Base-by-base conservation (phyloP, 139 green algal genomes). In the Spirogloea muscicola region DNA sequence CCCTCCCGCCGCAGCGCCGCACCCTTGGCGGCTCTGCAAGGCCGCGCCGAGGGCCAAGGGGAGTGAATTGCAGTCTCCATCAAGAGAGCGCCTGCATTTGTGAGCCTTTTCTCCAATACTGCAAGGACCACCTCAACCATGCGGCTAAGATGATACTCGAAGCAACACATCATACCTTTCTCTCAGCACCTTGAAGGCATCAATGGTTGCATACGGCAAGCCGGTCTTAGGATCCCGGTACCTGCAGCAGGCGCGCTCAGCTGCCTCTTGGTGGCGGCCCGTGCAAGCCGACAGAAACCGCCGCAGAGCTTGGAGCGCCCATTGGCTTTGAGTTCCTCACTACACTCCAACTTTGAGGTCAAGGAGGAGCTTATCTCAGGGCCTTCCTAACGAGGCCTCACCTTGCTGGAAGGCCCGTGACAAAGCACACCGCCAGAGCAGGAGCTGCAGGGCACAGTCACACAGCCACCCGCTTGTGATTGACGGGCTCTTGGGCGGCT, bases 331-430 rank as follows among this genome's bases (percentile, higher is more conserved):
- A 69, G 6, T 42, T 64, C 31, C 60, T 33, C 52, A 5, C 40
- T 69, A 33, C 5, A 52, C 6, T 39, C 60, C 27, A 39, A 62
- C 4, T 69, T 7, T 42, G 29, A 49, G 40, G n/a, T 64, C 34
- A 21, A 4, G 9, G 1, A 65, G 18, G 27, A 66, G 33, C 4
- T 64, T 38, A 25, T 18, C 27, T 29, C 39, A 38, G 41, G 21
- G 27, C 21, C 34, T 63, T 10, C 44, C 5, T 52, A 39, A 16
- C 16, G n/a, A 7, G 49, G 42, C 0, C 68, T 57, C 43, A 76
- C 71, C 77, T 79, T 63, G 71, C 71, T 44, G 71, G 71, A 25
- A 72, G 36, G 29, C 71, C 71, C 27, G 71, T 79, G 39, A 79
- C 29, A 5, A 18, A 43, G 31, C 71, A 79, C 13, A 79, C 29